Evolutionary conservation across 768 basidiomycete species (phyloP), one percentile per base, ranked within the genome.

Genomic region (Agrocybe pediades): DNA sequence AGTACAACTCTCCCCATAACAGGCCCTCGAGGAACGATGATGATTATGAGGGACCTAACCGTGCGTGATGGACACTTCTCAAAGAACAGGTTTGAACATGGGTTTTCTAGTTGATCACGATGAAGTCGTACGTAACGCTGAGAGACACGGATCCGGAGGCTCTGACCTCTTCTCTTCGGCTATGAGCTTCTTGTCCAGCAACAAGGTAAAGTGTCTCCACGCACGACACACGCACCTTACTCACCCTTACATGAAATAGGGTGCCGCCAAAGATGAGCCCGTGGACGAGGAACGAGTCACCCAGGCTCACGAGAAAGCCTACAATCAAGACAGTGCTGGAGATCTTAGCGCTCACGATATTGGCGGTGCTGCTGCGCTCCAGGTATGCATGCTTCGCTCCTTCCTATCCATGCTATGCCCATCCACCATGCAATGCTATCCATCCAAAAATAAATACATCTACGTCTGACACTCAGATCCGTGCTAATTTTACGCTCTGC

Each of bases 281-380:
- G 57, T 92, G 23, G 80, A 93, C 63, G 90, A 92, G 62, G 77
- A 85, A 11, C 73, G 75, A 16, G 83, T 89, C 24, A 75, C 77
- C 30, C 60, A 73, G 17, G 83, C 87, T 9, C 88, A 93, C 65
- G 66, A 81, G 25, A 59, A 81, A 62, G 88, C 81, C 2, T 92
- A 92, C 63, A 64, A 75, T 7, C 60, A 83, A 42, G 80, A 78
- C 6, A 74, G 81, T 30, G 74, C 80, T 0, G 64, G 74, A 20
- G 70, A 65, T n/a, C 56, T 93, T 62, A 77, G 74, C 55, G 88
- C 91, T 2, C 71, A 75, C 24, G 76, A 83, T 13, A 68, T 92
- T 54, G 91, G 91, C 17, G 78, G 86, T 54, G 92, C 92, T 21
- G 92, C 92, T 17, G 92, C 92, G 13, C 57, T 90, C 58, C 80